Evolutionary conservation across 1,284 basidiomycete species (phyloP).

Genomic region (Irpex lacteus): DNA sequence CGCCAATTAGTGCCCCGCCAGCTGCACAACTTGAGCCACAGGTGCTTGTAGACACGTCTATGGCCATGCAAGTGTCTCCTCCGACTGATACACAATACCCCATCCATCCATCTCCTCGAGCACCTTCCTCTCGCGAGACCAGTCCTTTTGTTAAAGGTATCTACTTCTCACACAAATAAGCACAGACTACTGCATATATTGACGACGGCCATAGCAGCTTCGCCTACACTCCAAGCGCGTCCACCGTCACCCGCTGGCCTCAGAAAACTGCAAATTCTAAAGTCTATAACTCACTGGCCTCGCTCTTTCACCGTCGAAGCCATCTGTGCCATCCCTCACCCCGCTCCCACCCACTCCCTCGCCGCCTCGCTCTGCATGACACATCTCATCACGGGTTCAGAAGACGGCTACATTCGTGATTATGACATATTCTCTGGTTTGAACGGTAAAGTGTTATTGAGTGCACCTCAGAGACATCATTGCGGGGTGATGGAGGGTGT

Average conservation of each 20-base stretch:
- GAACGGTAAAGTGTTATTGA: constrained; percentile 86
- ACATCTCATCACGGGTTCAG: constrained; percentile 87
- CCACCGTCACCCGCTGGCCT: constrained; percentile 63
- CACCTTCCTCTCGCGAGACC: constrained; percentile 13
- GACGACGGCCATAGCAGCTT: constrained; percentile 14
- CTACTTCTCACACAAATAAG: not conserved
- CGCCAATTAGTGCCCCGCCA: constrained; percentile 3
- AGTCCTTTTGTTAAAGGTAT: not conserved
- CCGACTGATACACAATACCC: constrained; percentile 6
- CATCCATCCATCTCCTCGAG: constrained; percentile 17
- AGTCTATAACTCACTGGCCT: constrained; percentile 30
- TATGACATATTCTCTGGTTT: constrained; percentile 91
- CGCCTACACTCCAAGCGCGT: constrained; percentile 41
- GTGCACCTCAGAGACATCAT: constrained; percentile 86
- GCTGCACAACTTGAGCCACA: not conserved
- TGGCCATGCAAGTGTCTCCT: not conserved
- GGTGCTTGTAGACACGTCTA: not conserved
- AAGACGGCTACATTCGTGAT: constrained; percentile 91
- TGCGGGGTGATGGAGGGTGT: constrained; percentile 90
- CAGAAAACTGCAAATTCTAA: constrained; percentile 34
- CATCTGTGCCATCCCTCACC: constrained; percentile 88
- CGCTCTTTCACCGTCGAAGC: constrained; percentile 86
- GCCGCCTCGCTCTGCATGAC: constrained; percentile 86
- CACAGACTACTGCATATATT: not conserved
- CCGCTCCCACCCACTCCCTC: constrained; percentile 83